A percentile compares a stretch with the other conserved stretches of the same genome.
Evolutionary conservation across 78 protist genomes (phyloP).

Genomic region (Dictyostelium brefeldianum): DNA sequence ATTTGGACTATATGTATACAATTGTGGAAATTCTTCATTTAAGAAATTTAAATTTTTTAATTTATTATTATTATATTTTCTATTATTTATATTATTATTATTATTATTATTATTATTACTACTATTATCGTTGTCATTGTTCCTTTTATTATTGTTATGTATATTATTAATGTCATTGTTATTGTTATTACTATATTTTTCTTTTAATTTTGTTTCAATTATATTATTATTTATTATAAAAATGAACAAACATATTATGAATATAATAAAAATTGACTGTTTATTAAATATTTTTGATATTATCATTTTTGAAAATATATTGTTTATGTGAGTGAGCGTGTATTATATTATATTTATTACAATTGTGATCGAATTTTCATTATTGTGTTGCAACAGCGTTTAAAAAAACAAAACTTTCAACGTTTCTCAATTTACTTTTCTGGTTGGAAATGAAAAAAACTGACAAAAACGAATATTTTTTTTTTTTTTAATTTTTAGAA

Average conservation of each 20-base stretch:
- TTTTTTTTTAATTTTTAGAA: too few species aligned
- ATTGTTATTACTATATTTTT: background rate
- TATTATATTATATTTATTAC: background rate
- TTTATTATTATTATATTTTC: background rate
- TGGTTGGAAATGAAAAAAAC: too few species aligned
- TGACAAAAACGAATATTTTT: too few species aligned
- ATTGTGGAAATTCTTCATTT: conserved; percentile 21
- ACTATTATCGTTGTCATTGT: background rate
- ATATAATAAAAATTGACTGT: background rate
- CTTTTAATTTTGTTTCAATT: background rate
- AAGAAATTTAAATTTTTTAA: background rate
- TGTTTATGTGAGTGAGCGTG: too few species aligned
- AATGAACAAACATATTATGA: background rate
- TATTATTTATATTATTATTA: background rate
- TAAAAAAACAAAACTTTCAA: too few species aligned
- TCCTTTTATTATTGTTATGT: background rate
- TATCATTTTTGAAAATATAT: background rate
- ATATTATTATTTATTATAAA: background rate
- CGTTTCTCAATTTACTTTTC: background rate
- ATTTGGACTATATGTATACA: background rate
- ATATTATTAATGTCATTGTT: background rate
- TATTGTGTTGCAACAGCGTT: background rate
- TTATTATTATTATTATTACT: background rate
- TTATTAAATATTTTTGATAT: background rate
- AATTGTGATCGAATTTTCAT: too few species aligned